These are phyloP conservation scores for Colletotrichum tamarilloi DNA, from an alignment of 2,329 filamentous ascomycete genomes.

Conservation along the genomic window DNA sequence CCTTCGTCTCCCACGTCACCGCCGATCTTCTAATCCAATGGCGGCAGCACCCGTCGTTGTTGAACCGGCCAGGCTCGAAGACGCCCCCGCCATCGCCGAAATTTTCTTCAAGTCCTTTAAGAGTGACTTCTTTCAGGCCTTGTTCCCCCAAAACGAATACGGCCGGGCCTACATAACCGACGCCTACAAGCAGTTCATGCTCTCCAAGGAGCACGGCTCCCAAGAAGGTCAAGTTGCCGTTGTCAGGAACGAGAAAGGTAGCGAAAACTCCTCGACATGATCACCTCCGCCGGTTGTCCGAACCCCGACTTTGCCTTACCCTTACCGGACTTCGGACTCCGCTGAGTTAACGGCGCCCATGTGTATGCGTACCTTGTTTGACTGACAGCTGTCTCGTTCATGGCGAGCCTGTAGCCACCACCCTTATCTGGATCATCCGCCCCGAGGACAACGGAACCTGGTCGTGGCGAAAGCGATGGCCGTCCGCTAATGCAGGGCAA, in stretches of 20 bases:
- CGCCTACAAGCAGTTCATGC: conserved; percentile 20
- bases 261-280: neutral
- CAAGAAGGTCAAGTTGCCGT: conserved; percentile 30
- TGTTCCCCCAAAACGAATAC: conserved; percentile 29
- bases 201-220: conserved; percentile 9
- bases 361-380: neutral
- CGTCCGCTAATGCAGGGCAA: conserved; percentile 26
- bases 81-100: conserved; percentile 24
- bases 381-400: neutral
- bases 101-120: conserved; percentile 34
- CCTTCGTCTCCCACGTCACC: neutral
- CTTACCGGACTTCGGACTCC: neutral
- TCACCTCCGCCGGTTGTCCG: neutral
- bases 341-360: no score
- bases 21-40: neutral
- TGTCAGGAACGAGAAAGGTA: conserved; percentile 25
- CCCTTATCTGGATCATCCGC: conserved; percentile 29
- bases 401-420: conserved; percentile 14
- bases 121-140: conserved; percentile 25
- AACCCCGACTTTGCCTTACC: neutral
- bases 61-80: conserved; percentile 14
- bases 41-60: conserved; percentile 5
- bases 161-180: conserved; percentile 27
- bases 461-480: conserved; percentile 32
- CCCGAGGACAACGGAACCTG: conserved; percentile 27